Evolutionary conservation across 164 flowering plant species (phyloP).

Genomic region (Tetrastigma voinierianum): DNA sequence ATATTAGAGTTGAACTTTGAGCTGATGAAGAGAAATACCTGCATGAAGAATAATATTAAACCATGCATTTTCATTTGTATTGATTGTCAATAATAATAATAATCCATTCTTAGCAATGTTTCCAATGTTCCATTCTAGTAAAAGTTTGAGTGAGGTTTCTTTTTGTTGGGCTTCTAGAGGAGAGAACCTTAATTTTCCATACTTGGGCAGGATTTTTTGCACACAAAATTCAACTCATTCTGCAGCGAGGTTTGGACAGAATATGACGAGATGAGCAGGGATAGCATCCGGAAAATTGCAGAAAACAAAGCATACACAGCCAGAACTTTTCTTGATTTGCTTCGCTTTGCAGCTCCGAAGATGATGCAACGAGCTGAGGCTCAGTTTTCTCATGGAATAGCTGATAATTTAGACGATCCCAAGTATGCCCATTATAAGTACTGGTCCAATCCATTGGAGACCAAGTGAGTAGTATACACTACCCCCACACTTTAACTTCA

Average conservation of each 20-base stretch:
- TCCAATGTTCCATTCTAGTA: no score
- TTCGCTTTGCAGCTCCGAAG: constrained; percentile 63
- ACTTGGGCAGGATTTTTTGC: constrained; percentile 34
- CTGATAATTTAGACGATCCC: constrained; percentile 69
- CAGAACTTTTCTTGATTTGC: constrained; percentile 49
- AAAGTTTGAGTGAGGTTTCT: no score
- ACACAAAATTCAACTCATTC: constrained; percentile 20
- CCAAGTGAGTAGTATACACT: constrained; percentile 70
- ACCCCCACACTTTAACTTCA: no score
- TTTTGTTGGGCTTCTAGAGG: background rate
- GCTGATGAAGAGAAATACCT: no score
- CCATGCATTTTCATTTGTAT: no score
- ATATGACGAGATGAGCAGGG: constrained; percentile 63
- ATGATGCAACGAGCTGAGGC: constrained; percentile 64
- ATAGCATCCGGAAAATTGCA: constrained; percentile 42
- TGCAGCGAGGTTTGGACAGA: constrained; percentile 75
- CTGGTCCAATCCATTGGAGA: constrained; percentile 87
- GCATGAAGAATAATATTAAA: no score
- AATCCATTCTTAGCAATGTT: no score
- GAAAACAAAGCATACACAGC: constrained; percentile 71
- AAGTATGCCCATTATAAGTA: constrained; percentile 69
- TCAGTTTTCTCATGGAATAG: constrained; percentile 83
- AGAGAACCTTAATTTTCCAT: background rate
- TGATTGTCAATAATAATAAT: no score
- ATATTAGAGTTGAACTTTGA: no score